phyloP scores from a whole-genome alignment of 192 early-diverging fungal genomes.

The Coemansia sp. region DNA sequence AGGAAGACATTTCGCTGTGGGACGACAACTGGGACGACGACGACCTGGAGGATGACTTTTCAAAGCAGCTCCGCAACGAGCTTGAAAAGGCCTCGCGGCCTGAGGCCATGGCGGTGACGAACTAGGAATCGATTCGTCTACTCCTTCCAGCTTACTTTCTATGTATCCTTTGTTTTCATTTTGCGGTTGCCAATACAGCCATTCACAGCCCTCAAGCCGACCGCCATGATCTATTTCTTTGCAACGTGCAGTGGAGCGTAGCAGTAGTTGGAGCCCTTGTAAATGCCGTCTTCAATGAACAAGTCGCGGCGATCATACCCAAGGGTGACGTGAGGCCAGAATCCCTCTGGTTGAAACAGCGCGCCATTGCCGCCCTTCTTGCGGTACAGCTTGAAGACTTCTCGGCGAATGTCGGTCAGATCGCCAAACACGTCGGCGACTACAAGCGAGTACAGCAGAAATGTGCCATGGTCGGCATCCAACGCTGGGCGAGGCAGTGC shows the following conservation, averaged over 20 bases:
- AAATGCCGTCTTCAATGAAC: conserved; percentile 63
- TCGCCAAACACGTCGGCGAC: conserved; percentile 48
- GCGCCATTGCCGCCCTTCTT: conserved; percentile 63
- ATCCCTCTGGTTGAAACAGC: conserved; percentile 62
- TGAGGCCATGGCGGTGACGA: conserved; percentile 33
- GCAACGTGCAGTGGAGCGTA: conserved; percentile 46
- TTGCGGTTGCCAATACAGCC: not conserved
- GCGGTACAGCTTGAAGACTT: conserved; percentile 56
- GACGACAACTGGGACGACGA: conserved; percentile 92
- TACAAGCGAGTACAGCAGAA: conserved; percentile 43
- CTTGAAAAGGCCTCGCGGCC: conserved; percentile 35
- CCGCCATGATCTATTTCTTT: not conserved
- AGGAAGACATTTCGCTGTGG: conserved; percentile 64
- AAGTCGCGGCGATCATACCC: conserved; percentile 63
- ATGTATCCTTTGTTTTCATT: not conserved
- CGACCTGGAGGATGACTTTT: conserved; percentile 86
- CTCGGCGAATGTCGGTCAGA: conserved; percentile 50
- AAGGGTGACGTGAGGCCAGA: conserved; percentile 67
- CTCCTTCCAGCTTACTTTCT: not conserved
- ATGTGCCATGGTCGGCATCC: conserved; percentile 7
- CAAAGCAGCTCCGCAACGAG: conserved; percentile 67
- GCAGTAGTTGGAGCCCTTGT: conserved; percentile 67
- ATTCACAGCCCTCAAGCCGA: not conserved
- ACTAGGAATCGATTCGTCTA: conserved; percentile 6
- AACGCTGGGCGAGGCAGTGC: conserved; percentile 23